Evolutionary conservation across 164 flowering plant species (phyloP).

Genomic region (grape (Vitis vinifera)): DNA sequence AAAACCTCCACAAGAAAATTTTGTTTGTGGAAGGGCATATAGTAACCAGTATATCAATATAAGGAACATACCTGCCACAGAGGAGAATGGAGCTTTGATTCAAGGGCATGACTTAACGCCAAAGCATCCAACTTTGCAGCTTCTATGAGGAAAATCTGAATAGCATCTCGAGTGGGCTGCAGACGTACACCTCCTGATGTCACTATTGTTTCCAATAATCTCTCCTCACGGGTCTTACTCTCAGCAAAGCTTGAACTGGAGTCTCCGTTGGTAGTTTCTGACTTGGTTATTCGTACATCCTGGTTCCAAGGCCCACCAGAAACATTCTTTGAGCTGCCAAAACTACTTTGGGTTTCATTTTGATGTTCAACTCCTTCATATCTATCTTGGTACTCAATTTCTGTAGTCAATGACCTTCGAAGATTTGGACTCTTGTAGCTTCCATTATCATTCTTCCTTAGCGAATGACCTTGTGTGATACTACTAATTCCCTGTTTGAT

Average conservation of each 20-base stretch:
- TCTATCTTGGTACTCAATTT: conserved; percentile 46
- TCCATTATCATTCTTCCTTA: conserved; percentile 65
- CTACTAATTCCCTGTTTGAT: conserved; percentile 77
- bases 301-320: conserved; percentile 58
- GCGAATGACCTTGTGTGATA: conserved; percentile 61
- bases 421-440: conserved; percentile 83
- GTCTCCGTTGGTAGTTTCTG: conserved; percentile 44
- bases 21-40: not conserved
- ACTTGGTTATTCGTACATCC: conserved; percentile 38
- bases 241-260: conserved; percentile 41
- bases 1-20: not conserved
- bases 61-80: conserved; percentile 76
- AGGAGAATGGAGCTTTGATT: conserved; percentile 79
- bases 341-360: conserved; percentile 37
- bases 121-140: conserved; percentile 83
- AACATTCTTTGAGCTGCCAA: conserved; percentile 42
- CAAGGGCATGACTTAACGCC: conserved; percentile 75
- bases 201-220: conserved; percentile 83
- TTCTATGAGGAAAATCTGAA: conserved; percentile 78
- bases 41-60: not conserved
- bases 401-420: conserved; percentile 73
- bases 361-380: conserved; percentile 43
- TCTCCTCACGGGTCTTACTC: conserved; percentile 79
- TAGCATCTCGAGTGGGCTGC: conserved; percentile 94
- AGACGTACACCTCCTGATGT: conserved; percentile 93